phyloP scores from a whole-genome alignment of 495 filamentous ascomycete genomes.

The Penicillium bovifimosum region DNA sequence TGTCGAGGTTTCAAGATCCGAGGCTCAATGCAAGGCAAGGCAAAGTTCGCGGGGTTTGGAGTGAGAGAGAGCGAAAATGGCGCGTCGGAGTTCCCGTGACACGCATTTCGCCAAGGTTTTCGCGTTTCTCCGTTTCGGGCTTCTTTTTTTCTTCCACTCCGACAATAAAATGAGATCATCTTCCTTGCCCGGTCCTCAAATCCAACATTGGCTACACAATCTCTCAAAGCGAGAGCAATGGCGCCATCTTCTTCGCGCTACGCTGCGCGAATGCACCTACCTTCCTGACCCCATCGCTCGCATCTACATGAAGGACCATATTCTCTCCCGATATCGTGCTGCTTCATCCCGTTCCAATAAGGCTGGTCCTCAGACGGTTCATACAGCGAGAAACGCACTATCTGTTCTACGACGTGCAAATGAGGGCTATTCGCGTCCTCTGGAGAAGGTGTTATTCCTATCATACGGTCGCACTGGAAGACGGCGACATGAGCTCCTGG shows the following conservation, averaged over 20 bases:
- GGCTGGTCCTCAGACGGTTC: slow-evolving; percentile 15
- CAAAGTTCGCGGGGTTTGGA: slow-evolving; percentile 21
- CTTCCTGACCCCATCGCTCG: slow-evolving; percentile 70
- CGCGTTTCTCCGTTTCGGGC: slow-evolving; percentile 26
- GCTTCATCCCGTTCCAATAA: slow-evolving; percentile 2
- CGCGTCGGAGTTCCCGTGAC: slow-evolving; percentile 32
- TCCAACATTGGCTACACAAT: slow-evolving; percentile 19
- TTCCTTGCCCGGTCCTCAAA: slow-evolving; percentile 15
- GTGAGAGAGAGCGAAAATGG: slow-evolving; percentile 22
- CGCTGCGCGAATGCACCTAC: slow-evolving; percentile 81
- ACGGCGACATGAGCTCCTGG: slow-evolving; percentile 57
- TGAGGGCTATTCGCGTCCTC: slow-evolving; percentile 54
- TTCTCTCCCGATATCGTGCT: slow-evolving; percentile 53
- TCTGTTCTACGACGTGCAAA: slow-evolving; percentile 53
- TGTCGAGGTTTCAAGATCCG: slow-evolving; percentile 12
- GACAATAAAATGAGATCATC: slow-evolving; percentile 5
- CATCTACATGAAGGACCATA: slow-evolving; percentile 50
- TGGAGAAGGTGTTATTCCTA: slow-evolving; percentile 58
- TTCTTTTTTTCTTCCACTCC: slow-evolving; percentile 10
- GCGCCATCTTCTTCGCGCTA: slow-evolving; percentile 65
- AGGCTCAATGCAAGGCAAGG: slow-evolving; percentile 21
- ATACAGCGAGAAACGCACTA: slow-evolving; percentile 20
- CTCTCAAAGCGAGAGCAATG: slow-evolving; percentile 24
- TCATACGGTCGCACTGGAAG: slow-evolving; percentile 73
- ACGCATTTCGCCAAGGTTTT: slow-evolving; percentile 24